Conservation (phyloP, 106 monocot species). For the Apostasia ramifera region DNA sequence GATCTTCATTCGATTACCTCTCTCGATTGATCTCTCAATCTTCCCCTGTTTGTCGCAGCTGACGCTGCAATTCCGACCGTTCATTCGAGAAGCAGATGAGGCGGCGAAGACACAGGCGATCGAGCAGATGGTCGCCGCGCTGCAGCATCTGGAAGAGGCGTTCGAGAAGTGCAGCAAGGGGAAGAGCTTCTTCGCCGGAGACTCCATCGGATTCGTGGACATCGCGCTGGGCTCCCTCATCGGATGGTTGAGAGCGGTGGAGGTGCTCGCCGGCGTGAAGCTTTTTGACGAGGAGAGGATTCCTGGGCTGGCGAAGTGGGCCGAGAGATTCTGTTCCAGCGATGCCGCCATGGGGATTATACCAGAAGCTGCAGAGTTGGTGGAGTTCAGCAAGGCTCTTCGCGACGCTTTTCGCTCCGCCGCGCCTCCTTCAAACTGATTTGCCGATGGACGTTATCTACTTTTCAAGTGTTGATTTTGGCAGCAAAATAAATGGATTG, state of each 20-base stretch:
- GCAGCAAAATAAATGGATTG: no score
- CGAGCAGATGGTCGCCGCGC: slow-evolving; percentile 2
- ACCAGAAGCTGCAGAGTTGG: slow-evolving; percentile 25
- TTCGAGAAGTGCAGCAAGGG: slow-evolving; percentile 32
- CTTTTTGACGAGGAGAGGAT: slow-evolving; percentile 19
- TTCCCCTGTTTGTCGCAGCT: neutral
- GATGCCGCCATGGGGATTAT: slow-evolving; percentile 21
- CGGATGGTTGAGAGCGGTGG: slow-evolving; percentile 18
- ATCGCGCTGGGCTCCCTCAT: slow-evolving; percentile 30
- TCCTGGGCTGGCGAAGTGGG: slow-evolving; percentile 26
- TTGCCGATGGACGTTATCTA: no score
- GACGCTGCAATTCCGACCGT: neutral
- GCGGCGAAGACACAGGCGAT: slow-evolving; percentile 9
- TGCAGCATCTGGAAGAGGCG: slow-evolving; percentile 29
- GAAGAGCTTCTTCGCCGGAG: slow-evolving; percentile 36
- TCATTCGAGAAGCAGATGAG: neutral
- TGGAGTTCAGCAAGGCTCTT: slow-evolving; percentile 14
- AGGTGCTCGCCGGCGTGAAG: slow-evolving; percentile 12
- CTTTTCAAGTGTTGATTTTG: no score
- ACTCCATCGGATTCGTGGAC: slow-evolving; percentile 34
- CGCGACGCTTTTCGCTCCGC: neutral
- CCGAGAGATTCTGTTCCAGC: slow-evolving; percentile 24
- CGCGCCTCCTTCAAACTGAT: no score
- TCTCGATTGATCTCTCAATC: no score
- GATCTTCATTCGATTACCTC: no score